A percentile compares a stretch with the other conserved stretches of the same genome.
These are phyloP conservation scores for Entomortierella chlamydospora DNA, from an alignment of 192 early-diverging fungal genomes.

Conservation along the genomic window DNA sequence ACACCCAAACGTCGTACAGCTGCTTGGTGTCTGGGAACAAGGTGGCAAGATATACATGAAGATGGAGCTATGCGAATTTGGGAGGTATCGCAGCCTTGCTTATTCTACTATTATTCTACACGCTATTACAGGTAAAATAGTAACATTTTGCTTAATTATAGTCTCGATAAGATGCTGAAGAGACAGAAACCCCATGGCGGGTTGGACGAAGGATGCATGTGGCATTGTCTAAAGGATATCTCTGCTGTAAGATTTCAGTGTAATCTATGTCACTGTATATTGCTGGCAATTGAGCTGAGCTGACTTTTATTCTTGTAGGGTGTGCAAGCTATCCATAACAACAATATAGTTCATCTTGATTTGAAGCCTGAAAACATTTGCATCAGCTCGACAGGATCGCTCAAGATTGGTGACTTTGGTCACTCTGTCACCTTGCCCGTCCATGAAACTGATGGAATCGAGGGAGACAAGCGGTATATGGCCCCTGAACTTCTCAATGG, in stretches of 20 bases:
- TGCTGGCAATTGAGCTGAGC: no score
- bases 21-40: not conserved
- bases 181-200: not conserved
- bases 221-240: not conserved
- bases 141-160: not conserved
- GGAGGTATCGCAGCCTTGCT: not conserved
- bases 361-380: constrained; percentile 5
- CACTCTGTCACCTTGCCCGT: constrained; percentile 1
- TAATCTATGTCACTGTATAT: no score
- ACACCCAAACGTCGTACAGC: not conserved
- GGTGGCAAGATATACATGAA: not conserved
- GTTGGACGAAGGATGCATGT: not conserved
- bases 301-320: not conserved
- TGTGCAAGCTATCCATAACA: not conserved
- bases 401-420: constrained; percentile 6
- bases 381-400: not conserved
- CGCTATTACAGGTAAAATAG: not conserved
- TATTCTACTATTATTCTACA: not conserved
- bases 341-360: constrained; percentile 2
- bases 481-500: not conserved
- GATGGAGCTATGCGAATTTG: not conserved
- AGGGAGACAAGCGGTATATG: not conserved
- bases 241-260: not conserved
- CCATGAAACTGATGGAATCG: constrained; percentile 4
- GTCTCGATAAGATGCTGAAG: not conserved